A percentile compares a stretch with the other conserved stretches of the same genome.
Evolutionary conservation across 192 early-diverging fungal genomes (phyloP).

Genomic region (Backusella psychrophila): DNA sequence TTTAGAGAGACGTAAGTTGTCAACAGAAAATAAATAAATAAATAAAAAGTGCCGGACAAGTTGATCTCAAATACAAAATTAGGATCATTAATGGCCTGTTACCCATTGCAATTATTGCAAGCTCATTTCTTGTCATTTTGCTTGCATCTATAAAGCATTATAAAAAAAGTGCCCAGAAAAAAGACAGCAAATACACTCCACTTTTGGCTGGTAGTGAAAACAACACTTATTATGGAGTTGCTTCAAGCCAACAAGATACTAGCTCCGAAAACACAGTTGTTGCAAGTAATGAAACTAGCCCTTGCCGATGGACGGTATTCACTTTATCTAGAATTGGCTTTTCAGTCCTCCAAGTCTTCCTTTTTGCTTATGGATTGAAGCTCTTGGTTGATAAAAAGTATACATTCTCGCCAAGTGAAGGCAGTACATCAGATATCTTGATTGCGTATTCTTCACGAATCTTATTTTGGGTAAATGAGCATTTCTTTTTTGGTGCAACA

Average conservation of each 20-base stretch:
- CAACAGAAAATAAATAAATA: too few relatives aligned
- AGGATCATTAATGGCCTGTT: slow-evolving; percentile 25
- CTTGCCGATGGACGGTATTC: slow-evolving; percentile 19
- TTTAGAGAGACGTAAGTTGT: slow-evolving; percentile 33
- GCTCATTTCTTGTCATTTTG: background rate
- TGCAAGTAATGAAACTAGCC: background rate
- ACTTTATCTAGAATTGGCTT: slow-evolving; percentile 17
- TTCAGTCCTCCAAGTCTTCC: background rate
- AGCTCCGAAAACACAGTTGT: slow-evolving; percentile 12
- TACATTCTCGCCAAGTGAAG: slow-evolving; percentile 13
- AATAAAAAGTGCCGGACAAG: background rate
- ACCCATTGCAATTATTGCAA: slow-evolving; percentile 3
- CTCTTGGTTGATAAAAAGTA: slow-evolving; percentile 10
- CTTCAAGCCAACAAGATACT: background rate
- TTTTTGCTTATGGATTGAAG: slow-evolving; percentile 9
- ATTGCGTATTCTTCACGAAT: background rate
- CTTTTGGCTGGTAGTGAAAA: background rate
- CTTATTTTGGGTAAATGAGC: slow-evolving; percentile 23
- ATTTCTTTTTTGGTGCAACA: background rate
- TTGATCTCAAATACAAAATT: background rate
- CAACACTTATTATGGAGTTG: slow-evolving; percentile 9
- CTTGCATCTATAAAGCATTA: slow-evolving; percentile 14
- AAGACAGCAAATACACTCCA: background rate
- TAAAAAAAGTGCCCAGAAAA: background rate
- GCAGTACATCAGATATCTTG: background rate